These are phyloP conservation scores for Fusarium foetens DNA, from an alignment of 2,329 filamentous ascomycete genomes.

Conservation along the genomic window DNA sequence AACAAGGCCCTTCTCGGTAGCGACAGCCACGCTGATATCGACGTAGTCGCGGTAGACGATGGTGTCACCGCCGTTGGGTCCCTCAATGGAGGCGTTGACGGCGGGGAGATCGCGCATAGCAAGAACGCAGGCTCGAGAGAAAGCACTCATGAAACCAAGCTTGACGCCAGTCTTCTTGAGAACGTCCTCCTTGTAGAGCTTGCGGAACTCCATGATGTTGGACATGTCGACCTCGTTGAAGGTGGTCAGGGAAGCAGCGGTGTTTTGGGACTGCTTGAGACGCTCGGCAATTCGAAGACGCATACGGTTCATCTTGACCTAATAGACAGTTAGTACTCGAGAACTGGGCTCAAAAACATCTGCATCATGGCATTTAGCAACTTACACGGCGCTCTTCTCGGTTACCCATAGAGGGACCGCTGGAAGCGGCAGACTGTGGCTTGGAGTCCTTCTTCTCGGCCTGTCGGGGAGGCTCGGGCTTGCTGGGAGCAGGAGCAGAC, in stretches of 20 bases:
- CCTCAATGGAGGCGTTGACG: conserved; percentile 97
- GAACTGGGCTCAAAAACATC: background rate
- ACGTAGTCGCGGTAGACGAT: conserved; percentile 99
- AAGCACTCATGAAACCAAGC: conserved; percentile 99
- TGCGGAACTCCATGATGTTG: conserved; percentile 94
- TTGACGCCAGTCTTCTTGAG: conserved; percentile 97
- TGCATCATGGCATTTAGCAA: conserved; percentile 21
- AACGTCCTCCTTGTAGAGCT: conserved; percentile 95
- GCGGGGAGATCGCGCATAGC: conserved; percentile 95
- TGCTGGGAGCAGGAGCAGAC: conserved; percentile 40
- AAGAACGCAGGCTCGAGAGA: conserved; percentile 87
- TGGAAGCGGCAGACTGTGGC: conserved; percentile 29
- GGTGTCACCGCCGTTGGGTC: conserved; percentile 92
- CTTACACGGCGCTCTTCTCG: conserved; percentile 89
- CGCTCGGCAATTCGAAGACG: conserved; percentile 96
- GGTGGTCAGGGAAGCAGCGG: conserved; percentile 93
- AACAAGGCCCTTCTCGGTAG: conserved; percentile 96
- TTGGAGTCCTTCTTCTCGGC: conserved; percentile 45
- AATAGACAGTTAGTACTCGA: conserved; percentile 13
- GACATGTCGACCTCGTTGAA: conserved; percentile 99
- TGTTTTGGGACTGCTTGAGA: conserved; percentile 99
- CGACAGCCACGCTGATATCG: conserved; percentile 95
- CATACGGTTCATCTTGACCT: conserved; percentile 99
- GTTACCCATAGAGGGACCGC: conserved; percentile 65
- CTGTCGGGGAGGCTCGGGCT: conserved; percentile 38